These are phyloP conservation scores for Ilyonectria mors-panacis DNA, from an alignment of 2,329 filamentous ascomycete species.

Conservation along the genomic window DNA sequence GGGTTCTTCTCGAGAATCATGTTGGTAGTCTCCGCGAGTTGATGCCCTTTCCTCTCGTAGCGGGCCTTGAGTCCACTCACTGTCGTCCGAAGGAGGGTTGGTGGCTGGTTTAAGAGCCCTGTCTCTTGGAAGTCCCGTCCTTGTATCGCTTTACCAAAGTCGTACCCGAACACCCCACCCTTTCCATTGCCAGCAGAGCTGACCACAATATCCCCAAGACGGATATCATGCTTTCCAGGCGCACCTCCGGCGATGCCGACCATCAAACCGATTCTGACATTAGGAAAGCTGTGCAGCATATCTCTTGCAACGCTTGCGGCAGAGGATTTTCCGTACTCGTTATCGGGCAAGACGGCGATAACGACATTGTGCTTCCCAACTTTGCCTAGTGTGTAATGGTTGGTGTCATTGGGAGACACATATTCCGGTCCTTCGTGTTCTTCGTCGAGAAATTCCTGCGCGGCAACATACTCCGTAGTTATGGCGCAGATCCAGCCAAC, in stretches of 20 bases:
- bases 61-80: conserved; percentile 12
- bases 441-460: conserved; percentile 6
- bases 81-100: neutral
- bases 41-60: conserved; percentile 24
- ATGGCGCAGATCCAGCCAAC: conserved; percentile 19
- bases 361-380: neutral
- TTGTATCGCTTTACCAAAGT: neutral
- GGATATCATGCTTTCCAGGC: neutral
- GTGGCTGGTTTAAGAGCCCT: neutral
- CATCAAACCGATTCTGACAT: neutral
- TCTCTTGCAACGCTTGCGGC: too few relatives aligned
- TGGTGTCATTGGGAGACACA: neutral
- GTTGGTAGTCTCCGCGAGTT: conserved; percentile 4
- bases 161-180: neutral
- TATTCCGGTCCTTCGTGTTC: neutral
- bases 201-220: neutral
- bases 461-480: conserved; percentile 1
- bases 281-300: neutral
- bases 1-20: neutral
- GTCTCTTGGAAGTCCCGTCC: neutral
- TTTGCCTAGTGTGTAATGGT: neutral
- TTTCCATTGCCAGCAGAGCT: neutral
- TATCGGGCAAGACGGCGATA: too few relatives aligned
- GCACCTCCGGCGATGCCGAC: neutral
- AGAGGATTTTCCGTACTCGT: too few relatives aligned